Evolutionary conservation across 2,329 filamentous ascomycete species (phyloP).

Genomic region (Leptoxyphium fumago): DNA sequence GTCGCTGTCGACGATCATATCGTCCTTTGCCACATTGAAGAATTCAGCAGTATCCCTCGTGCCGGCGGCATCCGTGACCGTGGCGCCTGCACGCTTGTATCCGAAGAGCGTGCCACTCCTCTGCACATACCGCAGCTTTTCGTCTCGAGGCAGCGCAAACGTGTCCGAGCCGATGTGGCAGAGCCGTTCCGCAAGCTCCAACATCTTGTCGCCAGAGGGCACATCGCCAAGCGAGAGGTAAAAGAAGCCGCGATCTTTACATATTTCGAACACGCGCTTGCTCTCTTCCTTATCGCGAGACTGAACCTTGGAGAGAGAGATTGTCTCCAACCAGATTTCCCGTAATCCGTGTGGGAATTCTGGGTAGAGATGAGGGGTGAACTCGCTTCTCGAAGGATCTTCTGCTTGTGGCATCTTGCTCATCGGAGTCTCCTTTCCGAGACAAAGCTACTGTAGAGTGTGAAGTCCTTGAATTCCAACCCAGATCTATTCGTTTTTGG

Average conservation of each 20-base stretch:
- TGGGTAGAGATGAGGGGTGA: constrained; percentile 21
- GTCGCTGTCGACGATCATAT: constrained; percentile 27
- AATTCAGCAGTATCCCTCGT: constrained; percentile 41
- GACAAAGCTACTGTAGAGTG: too few species aligned
- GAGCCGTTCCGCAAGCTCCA: constrained; percentile 13
- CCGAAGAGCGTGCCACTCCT: constrained; percentile 25
- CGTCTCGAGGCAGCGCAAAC: constrained; percentile 34
- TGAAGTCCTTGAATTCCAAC: too few species aligned
- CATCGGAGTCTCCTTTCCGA: too few species aligned
- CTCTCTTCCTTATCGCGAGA: constrained; percentile 20
- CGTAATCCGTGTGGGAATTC: constrained; percentile 24
- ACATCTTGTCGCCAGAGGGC: constrained; percentile 15
- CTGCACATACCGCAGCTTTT: constrained; percentile 38
- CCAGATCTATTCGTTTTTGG: too few species aligned
- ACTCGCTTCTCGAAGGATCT: constrained; percentile 10
- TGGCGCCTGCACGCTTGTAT: constrained; percentile 28
- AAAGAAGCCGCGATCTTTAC: constrained; percentile 39
- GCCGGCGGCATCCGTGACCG: constrained; percentile 32
- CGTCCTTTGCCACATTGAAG: constrained; percentile 42
- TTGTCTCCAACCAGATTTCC: constrained; percentile 17
- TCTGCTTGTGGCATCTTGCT: constrained; percentile 18
- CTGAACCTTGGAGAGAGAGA: constrained; percentile 27
- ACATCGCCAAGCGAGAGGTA: constrained; percentile 35
- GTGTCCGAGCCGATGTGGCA: constrained; percentile 27
- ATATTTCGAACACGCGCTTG: constrained; percentile 26